A percentile compares a stretch with the other conserved stretches of the same genome.
These are phyloP conservation scores for Calendula officinalis DNA, from an alignment of 129 eudicot species.

Conservation along the genomic window DNA sequence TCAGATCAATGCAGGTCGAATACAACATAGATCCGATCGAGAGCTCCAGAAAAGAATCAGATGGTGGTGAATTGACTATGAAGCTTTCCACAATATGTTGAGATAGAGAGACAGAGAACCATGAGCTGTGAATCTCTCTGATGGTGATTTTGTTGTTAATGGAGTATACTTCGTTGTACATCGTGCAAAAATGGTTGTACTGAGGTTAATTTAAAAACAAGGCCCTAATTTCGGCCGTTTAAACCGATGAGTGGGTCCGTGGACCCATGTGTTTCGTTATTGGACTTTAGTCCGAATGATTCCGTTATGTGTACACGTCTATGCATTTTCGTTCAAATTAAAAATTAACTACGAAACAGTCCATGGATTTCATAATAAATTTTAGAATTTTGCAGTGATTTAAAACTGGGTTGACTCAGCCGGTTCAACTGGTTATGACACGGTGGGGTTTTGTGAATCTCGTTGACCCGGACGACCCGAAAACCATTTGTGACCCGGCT, in stretches of 20 bases:
- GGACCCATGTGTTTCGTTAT: conserved; percentile 16
- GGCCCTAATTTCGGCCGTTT: conserved; percentile 42
- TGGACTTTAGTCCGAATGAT: conserved; percentile 17
- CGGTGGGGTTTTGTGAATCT: too few species aligned
- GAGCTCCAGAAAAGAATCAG: conserved; percentile 15
- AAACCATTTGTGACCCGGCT: too few species aligned
- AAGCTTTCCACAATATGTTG: conserved; percentile 23
- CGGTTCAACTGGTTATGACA: too few species aligned
- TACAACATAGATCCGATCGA: conserved; percentile 33
- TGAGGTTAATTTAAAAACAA: background rate
- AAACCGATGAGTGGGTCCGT: conserved; percentile 42
- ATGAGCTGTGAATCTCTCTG: conserved; percentile 22
- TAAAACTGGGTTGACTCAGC: too few species aligned
- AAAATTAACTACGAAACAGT: background rate
- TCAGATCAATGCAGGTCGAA: conserved; percentile 37
- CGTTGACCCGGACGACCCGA: too few species aligned
- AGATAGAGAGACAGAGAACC: conserved; percentile 14
- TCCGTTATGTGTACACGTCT: conserved; percentile 17
- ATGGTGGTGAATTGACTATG: conserved; percentile 3
- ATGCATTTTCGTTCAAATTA: background rate
- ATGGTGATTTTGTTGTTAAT: conserved; percentile 21
- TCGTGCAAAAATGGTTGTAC: conserved; percentile 15
- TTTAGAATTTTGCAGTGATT: too few species aligned
- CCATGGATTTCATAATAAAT: background rate
- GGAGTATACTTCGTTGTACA: conserved; percentile 7